Conservation (phyloP, 257 asterid genomes). For the Agastache rugosa region DNA sequence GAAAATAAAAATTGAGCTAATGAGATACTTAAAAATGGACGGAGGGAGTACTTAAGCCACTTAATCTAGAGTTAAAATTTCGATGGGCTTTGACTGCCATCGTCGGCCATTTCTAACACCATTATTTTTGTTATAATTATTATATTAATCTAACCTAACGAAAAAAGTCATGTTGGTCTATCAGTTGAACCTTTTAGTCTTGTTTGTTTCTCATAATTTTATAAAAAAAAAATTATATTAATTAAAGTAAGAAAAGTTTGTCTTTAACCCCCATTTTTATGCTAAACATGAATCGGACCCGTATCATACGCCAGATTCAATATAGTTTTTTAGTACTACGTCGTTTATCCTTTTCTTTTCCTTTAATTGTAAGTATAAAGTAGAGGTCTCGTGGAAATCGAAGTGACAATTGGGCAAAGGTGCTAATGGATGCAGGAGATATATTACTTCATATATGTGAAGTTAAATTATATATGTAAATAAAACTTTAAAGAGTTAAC, state of each 20-base stretch:
- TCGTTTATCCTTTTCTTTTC: background rate
- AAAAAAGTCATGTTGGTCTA: slow-evolving; percentile 2
- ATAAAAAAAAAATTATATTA: background rate
- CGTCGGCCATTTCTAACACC: slow-evolving; percentile 31
- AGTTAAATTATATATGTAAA: no score
- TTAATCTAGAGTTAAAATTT: background rate
- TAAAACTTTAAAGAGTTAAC: no score
- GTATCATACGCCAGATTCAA: slow-evolving; percentile 39
- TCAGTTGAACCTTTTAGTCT: slow-evolving; percentile 9
- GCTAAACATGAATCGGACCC: slow-evolving; percentile 40
- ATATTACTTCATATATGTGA: background rate
- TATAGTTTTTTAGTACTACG: background rate
- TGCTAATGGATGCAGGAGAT: slow-evolving; percentile 5
- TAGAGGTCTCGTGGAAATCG: slow-evolving; percentile 32
- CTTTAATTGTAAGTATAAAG: background rate
- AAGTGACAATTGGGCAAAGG: background rate
- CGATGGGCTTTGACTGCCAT: slow-evolving; percentile 42
- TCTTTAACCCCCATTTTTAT: slow-evolving; percentile 34
- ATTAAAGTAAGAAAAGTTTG: slow-evolving; percentile 38
- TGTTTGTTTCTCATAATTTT: slow-evolving; percentile 7
- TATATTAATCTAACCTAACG: background rate
- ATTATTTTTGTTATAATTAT: slow-evolving; percentile 7
- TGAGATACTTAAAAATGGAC: no score
- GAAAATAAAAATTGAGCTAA: no score
- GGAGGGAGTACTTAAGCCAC: background rate